A percentile compares a stretch with the other conserved stretches of the same genome.
Evolutionary conservation across 495 filamentous ascomycete genomes (phyloP).

Genomic region (Tuber microsphaerosporum): DNA sequence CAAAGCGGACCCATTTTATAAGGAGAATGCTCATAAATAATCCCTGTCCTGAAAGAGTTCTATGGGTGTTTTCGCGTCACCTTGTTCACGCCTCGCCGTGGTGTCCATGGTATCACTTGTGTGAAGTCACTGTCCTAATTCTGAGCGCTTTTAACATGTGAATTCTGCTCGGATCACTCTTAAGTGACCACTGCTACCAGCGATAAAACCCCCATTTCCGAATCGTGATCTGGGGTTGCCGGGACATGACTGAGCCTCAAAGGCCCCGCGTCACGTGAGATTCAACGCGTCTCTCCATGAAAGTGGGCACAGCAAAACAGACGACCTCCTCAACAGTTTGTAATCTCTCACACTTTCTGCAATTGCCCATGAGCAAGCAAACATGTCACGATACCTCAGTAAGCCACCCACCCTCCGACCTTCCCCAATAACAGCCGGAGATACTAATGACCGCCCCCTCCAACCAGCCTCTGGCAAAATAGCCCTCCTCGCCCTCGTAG

Average conservation of each 20-base stretch:
- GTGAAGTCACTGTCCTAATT: neutral
- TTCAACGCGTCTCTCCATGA: neutral
- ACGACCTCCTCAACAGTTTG: neutral
- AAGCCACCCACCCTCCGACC: slow-evolving; percentile 4
- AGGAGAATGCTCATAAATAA: too few species aligned
- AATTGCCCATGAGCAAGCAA: neutral
- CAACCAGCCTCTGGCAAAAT: slow-evolving; percentile 63
- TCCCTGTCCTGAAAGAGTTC: too few species aligned
- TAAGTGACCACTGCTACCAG: neutral
- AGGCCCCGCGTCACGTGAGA: neutral
- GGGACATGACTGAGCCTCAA: neutral
- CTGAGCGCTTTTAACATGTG: neutral
- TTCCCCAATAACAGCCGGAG: slow-evolving; percentile 6
- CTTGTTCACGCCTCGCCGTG: neutral
- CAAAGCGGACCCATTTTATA: too few species aligned
- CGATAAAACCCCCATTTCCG: neutral
- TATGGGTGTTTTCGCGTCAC: too few species aligned
- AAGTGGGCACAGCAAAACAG: neutral
- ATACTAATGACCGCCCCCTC: slow-evolving; percentile 10
- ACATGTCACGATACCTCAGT: slow-evolving; percentile 36
- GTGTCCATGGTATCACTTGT: neutral
- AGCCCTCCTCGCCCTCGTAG: slow-evolving; percentile 68
- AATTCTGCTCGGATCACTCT: neutral
- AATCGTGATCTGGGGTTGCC: neutral
- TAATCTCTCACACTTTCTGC: neutral